Percentiles rank a stretch among this genome's conserved stretches.
These are phyloP conservation scores for Cladophialophora yegresii DNA, from an alignment of 2,329 filamentous ascomycete genomes.

Conservation along the genomic window DNA sequence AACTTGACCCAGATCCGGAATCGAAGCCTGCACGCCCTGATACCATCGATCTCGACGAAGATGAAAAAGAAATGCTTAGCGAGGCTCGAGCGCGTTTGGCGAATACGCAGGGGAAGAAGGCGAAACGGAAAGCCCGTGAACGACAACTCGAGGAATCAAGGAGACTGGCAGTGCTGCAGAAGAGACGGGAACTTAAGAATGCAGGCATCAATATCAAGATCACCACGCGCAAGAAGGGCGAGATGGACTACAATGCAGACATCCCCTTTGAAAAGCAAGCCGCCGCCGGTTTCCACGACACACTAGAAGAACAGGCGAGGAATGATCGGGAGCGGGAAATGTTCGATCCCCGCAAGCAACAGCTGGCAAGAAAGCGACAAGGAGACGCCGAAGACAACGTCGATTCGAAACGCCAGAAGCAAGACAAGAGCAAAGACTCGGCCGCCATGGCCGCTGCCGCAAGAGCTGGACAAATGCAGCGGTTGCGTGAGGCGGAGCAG, in stretches of 20 bases:
- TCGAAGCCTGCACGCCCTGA: conserved; percentile 93
- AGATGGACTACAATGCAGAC: conserved; percentile 99
- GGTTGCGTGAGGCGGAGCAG: conserved; percentile 92
- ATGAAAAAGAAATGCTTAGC: conserved; percentile 99
- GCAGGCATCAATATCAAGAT: conserved; percentile 98
- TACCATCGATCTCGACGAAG: conserved; percentile 96
- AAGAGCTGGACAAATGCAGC: conserved; percentile 89
- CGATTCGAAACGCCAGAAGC: conserved; percentile 80
- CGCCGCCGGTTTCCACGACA: conserved; percentile 89
- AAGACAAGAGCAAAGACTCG: conserved; percentile 77
- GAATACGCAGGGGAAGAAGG: conserved; percentile 98
- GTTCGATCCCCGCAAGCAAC: conserved; percentile 91
- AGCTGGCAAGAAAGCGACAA: conserved; percentile 88
- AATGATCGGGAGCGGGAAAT: conserved; percentile 83
- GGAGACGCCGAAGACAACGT: conserved; percentile 82
- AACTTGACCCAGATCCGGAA: conserved; percentile 96
- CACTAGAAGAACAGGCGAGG: conserved; percentile 71
- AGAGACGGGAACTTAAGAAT: conserved; percentile 93
- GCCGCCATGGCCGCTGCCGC: conserved; percentile 83
- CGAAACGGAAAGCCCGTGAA: conserved; percentile 94
- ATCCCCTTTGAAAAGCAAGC: conserved; percentile 96
- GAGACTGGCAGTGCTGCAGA: conserved; percentile 85
- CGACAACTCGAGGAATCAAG: conserved; percentile 93
- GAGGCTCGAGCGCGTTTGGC: conserved; percentile 94
- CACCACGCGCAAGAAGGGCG: conserved; percentile 82